Evolutionary conservation across 345 rosid genomes (phyloP), one percentile per base, ranked within the genome.

Genomic region (Gossypium longicalyx): DNA sequence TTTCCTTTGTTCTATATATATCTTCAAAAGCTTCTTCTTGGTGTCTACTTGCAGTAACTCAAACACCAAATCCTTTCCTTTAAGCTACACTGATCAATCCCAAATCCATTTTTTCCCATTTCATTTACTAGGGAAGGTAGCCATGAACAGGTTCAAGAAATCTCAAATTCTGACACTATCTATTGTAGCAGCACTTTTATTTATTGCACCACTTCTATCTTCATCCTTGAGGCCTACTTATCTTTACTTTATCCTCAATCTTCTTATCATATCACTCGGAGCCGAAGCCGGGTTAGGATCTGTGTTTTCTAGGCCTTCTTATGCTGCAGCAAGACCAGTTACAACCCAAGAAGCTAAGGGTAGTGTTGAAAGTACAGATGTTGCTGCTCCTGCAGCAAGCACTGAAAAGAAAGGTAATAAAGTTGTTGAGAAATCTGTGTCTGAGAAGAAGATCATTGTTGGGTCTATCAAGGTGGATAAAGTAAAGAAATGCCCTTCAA

Each of bases 271-370:
- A 66, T 81, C 83, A 49, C 86, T 90, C 41, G 89, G 94, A 5
- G 94, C 85, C 3, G 89, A 90, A 67, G 90, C 92, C 1, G 94
- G 94, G 52, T 84, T 89, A 68, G 82, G 88, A 74, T 84, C 87
- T 17, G 59, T 72, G 65, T 81, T 82, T 81, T 77, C 86, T 67
- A 82, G 79, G 69, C 83, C 90, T 44, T 53, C 62, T 13, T 76
- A 81, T 10, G 83, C 49, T 29, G 27, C 84, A 59, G 15, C 63
- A 59, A 80, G 80, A 12, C 72, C 81, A 44, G 34, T 49, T 11
- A 16, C 73, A 44, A 4, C 72, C 3, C 66, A 67, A 41, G 79
- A 59, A 22, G 23, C 54, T 19, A 47, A 51, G 7, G 12, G 49
- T 20, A 8, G 0, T 29, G n/a, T 17, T 7, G 76, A 73, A 64